Evolutionary conservation across 208 protist genomes (phyloP).

Genomic region (Tritrichomonas foetus): DNA sequence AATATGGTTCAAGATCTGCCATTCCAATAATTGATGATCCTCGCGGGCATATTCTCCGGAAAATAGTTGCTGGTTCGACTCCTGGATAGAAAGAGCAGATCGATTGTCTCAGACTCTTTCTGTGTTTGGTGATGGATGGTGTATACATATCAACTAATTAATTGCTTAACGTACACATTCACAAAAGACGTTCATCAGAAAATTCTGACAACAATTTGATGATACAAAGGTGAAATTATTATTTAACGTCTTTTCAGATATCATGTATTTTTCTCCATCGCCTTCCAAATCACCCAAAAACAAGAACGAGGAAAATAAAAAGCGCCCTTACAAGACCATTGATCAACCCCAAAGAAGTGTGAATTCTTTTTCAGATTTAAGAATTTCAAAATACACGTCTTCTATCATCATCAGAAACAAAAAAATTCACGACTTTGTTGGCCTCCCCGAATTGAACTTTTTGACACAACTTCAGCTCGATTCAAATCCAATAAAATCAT

Average conservation of each 20-base stretch:
- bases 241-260: too few species aligned
- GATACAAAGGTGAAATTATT: too few species aligned
- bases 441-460: not conserved
- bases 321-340: too few species aligned
- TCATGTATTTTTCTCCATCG: too few species aligned
- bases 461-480: too few species aligned
- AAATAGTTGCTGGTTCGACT: not conserved
- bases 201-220: too few species aligned
- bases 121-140: not conserved
- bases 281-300: too few species aligned
- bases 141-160: not conserved
- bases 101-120: not conserved
- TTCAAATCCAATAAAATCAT: too few species aligned
- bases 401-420: not conserved
- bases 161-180: conserved; percentile 22
- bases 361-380: not conserved
- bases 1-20: not conserved
- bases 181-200: too few species aligned
- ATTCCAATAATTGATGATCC: not conserved
- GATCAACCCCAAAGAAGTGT: not conserved
- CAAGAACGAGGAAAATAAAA: too few species aligned
- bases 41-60: not conserved
- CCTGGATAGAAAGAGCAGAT: not conserved
- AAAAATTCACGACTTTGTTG: not conserved
- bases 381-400: not conserved